These are phyloP conservation scores for Chiua virens DNA, from an alignment of 768 basidiomycete species.

Conservation along the genomic window DNA sequence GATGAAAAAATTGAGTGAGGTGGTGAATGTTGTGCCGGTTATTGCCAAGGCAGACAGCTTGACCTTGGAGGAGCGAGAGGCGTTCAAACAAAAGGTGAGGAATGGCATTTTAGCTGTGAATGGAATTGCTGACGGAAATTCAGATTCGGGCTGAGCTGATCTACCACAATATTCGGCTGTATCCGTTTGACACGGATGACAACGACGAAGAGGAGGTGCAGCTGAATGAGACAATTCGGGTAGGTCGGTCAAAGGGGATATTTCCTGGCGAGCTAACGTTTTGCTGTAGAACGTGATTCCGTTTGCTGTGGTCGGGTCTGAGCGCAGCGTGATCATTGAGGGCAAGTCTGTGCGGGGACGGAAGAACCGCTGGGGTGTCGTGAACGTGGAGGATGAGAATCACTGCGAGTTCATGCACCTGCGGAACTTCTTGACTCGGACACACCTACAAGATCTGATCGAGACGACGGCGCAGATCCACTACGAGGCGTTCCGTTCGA, in stretches of 20 bases:
- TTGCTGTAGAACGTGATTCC: constrained; percentile 80
- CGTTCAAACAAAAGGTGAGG: constrained; percentile 88
- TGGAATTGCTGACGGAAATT: constrained; percentile 9
- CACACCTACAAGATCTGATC: constrained; percentile 97
- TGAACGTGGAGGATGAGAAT: constrained; percentile 94
- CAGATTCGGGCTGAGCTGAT: constrained; percentile 93
- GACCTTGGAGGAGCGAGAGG: constrained; percentile 88
- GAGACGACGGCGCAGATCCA: constrained; percentile 99
- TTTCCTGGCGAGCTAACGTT: background rate
- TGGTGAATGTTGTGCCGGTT: constrained; percentile 99
- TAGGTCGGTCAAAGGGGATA: constrained; percentile 38
- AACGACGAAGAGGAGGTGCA: constrained; percentile 89
- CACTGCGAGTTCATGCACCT: constrained; percentile 99
- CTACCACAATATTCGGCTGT: constrained; percentile 90
- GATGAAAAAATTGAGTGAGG: constrained; percentile 98
- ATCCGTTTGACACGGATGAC: constrained; percentile 97
- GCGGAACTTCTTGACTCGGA: constrained; percentile 95
- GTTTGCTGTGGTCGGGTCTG: constrained; percentile 97
- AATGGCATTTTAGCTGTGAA: background rate
- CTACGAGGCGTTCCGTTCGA: constrained; percentile 99
- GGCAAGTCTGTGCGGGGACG: constrained; percentile 94
- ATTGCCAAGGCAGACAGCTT: constrained; percentile 97
- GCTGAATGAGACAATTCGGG: constrained; percentile 87
- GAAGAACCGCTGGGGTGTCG: constrained; percentile 98
- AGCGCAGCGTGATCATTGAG: constrained; percentile 91